Percentiles rank a stretch among this genome's conserved stretches.
Conservation (phyloP, 2,329 filamentous ascomycete species). For the Biscogniauxia marginata region DNA sequence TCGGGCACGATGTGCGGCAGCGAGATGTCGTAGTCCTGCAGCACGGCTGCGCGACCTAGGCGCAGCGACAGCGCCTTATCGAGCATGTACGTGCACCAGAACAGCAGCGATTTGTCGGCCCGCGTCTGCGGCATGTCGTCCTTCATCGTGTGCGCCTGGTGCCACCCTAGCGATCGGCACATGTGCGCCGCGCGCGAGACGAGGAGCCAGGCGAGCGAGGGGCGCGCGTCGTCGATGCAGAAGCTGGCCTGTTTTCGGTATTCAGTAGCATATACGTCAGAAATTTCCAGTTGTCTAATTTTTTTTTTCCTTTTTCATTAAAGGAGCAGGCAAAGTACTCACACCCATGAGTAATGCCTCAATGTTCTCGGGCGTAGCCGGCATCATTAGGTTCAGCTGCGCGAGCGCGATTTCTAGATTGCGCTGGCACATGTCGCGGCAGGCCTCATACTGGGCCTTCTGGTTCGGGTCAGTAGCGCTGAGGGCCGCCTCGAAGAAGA, state of each 20-base stretch:
- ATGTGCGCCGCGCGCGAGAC: slow-evolving; percentile 32
- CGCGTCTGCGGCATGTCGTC: slow-evolving; percentile 26
- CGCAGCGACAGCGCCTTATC: slow-evolving; percentile 56
- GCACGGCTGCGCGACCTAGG: slow-evolving; percentile 50
- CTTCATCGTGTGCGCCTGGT: slow-evolving; percentile 30
- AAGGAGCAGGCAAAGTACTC: slow-evolving; percentile 16
- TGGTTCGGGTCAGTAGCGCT: slow-evolving; percentile 19
- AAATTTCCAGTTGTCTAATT: not conserved
- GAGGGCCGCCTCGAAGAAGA: slow-evolving; percentile 33
- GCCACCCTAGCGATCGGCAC: slow-evolving; percentile 33
- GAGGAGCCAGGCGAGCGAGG: slow-evolving; percentile 32
- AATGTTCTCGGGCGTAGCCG: slow-evolving; percentile 46
- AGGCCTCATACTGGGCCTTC: slow-evolving; percentile 27
- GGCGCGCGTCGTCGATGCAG: slow-evolving; percentile 31
- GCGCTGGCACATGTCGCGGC: slow-evolving; percentile 28
- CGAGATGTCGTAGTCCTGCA: slow-evolving; percentile 58
- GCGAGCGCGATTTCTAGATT: slow-evolving; percentile 33
- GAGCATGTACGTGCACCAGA: slow-evolving; percentile 58
- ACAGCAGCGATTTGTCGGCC: slow-evolving; percentile 42
- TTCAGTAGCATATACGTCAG: not conserved
- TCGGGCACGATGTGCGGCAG: slow-evolving; percentile 32
- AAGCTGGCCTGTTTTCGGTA: slow-evolving; percentile 17
- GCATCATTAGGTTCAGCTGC: slow-evolving; percentile 45
- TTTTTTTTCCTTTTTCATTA: not conserved
- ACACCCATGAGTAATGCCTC: slow-evolving; percentile 48